These are phyloP conservation scores for Hypoxylon cercidicola DNA, from an alignment of 495 filamentous ascomycete species.

Conservation along the genomic window DNA sequence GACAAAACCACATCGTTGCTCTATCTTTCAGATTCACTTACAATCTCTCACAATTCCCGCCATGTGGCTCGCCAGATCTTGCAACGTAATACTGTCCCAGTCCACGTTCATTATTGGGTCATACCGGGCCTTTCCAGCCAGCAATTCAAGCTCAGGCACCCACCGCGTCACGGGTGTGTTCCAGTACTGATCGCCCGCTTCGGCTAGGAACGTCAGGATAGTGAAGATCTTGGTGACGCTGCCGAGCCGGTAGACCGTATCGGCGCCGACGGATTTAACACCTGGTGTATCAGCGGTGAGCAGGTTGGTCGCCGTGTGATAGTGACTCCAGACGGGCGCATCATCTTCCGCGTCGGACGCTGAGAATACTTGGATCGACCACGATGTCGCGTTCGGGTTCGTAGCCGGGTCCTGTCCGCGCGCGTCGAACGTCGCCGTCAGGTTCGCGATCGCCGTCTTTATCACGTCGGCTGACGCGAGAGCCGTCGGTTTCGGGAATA, in stretches of 20 bases:
- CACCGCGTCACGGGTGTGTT: slow-evolving; percentile 62
- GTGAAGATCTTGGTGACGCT: slow-evolving; percentile 63
- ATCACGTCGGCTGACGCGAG: slow-evolving; percentile 49
- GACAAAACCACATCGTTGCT: not conserved
- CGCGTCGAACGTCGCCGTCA: slow-evolving; percentile 48
- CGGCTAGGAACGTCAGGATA: slow-evolving; percentile 57
- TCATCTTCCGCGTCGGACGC: slow-evolving; percentile 48
- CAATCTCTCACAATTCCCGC: slow-evolving; percentile 62
- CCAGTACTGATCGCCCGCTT: slow-evolving; percentile 54
- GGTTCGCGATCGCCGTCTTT: slow-evolving; percentile 48
- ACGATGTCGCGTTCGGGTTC: slow-evolving; percentile 59
- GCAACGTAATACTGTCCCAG: slow-evolving; percentile 67
- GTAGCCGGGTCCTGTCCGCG: slow-evolving; percentile 48
- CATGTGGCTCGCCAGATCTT: slow-evolving; percentile 63
- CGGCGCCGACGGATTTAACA: slow-evolving; percentile 50
- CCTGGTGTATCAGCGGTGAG: slow-evolving; percentile 45
- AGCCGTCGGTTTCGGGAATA: slow-evolving; percentile 56
- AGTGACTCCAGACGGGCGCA: slow-evolving; percentile 53
- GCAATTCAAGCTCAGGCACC: slow-evolving; percentile 62
- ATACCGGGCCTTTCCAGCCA: slow-evolving; percentile 41
- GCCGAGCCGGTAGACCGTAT: slow-evolving; percentile 64
- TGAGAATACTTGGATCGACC: slow-evolving; percentile 64
- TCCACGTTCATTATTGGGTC: slow-evolving; percentile 56
- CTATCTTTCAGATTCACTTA: slow-evolving; percentile 34
- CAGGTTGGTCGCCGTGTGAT: slow-evolving; percentile 58